Percentiles rank a stretch among this genome's conserved stretches.
Conservation (phyloP, 768 basidiomycete genomes). For the Podaxis sp. region DNA sequence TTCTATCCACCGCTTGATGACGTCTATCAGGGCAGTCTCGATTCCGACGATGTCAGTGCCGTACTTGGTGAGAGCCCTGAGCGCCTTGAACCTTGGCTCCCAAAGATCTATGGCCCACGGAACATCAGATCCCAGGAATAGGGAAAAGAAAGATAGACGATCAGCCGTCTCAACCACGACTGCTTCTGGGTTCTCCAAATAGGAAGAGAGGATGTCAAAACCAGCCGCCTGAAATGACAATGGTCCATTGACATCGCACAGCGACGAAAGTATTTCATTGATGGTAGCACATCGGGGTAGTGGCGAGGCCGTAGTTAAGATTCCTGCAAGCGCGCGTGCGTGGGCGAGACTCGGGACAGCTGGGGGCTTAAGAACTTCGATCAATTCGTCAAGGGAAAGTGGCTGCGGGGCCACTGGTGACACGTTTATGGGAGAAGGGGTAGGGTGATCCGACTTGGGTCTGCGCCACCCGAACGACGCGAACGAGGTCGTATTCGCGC, state of each 20-base stretch:
- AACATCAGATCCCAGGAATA: constrained; percentile 45
- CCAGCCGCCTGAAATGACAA: constrained; percentile 59
- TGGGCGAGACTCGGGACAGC: constrained; percentile 62
- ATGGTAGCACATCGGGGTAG: constrained; percentile 50
- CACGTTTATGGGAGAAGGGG: not conserved
- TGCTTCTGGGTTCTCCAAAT: constrained; percentile 57
- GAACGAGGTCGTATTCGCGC: constrained; percentile 11
- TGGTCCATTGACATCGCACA: constrained; percentile 55
- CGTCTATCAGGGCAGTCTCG: constrained; percentile 49
- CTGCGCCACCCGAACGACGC: constrained; percentile 10
- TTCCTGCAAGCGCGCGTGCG: constrained; percentile 54
- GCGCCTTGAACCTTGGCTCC: constrained; percentile 65
- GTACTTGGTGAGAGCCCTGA: constrained; percentile 57
- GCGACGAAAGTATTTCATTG: constrained; percentile 53
- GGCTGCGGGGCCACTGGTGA: not conserved
- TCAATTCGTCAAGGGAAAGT: constrained; percentile 32
- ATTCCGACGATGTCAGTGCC: constrained; percentile 62
- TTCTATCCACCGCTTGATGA: constrained; percentile 63
- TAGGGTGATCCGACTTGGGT: not conserved
- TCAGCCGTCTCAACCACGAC: constrained; percentile 48
- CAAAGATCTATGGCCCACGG: constrained; percentile 67
- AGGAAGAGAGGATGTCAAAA: constrained; percentile 67
- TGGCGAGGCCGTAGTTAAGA: constrained; percentile 48
- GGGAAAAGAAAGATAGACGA: constrained; percentile 56
- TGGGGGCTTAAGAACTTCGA: constrained; percentile 45